phyloP scores from a whole-genome alignment of 73 alveolate genomes.

The Paramecium tetraurelia region DNA sequence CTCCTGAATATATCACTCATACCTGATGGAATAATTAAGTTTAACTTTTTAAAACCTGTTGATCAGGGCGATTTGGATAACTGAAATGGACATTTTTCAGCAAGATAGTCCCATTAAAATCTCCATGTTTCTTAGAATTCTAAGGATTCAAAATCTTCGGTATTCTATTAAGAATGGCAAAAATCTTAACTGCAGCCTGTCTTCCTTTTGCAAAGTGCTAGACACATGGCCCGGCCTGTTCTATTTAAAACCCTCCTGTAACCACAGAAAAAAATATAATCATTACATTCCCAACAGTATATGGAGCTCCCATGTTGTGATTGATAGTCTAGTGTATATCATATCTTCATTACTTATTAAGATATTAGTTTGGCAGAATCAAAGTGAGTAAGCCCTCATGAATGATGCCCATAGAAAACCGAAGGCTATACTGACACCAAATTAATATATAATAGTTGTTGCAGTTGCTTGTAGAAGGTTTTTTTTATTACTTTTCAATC shows the following conservation, averaged over 20 bases:
- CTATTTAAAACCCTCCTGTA: not conserved
- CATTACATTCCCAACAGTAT: constrained; percentile 37
- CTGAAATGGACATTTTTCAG: constrained; percentile 70
- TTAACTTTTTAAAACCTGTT: constrained; percentile 62
- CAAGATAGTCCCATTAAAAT: constrained; percentile 62
- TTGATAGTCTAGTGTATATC: constrained; percentile 35
- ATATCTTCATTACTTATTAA: not conserved
- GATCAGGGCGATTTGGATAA: constrained; percentile 73
- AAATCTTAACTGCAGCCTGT: constrained; percentile 24
- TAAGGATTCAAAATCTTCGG: not conserved
- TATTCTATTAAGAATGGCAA: constrained; percentile 23
- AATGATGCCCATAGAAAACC: not conserved
- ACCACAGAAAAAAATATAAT: constrained; percentile 1
- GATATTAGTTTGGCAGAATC: constrained; percentile 24
- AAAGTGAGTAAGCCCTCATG: not conserved
- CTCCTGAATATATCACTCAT: too few relatives aligned
- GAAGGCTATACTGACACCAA: not conserved
- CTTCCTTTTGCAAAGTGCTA: not conserved
- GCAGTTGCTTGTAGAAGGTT: not conserved
- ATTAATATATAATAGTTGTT: not conserved
- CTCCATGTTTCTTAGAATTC: not conserved
- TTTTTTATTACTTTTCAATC: not conserved
- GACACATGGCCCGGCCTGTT: constrained; percentile 13
- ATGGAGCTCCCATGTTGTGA: not conserved
- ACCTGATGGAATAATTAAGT: constrained; percentile 63